A percentile compares a stretch with the other conserved stretches of the same genome.
phyloP scores from a whole-genome alignment of 2,329 filamentous ascomycete genomes.

The Diaporthe ampelina region DNA sequence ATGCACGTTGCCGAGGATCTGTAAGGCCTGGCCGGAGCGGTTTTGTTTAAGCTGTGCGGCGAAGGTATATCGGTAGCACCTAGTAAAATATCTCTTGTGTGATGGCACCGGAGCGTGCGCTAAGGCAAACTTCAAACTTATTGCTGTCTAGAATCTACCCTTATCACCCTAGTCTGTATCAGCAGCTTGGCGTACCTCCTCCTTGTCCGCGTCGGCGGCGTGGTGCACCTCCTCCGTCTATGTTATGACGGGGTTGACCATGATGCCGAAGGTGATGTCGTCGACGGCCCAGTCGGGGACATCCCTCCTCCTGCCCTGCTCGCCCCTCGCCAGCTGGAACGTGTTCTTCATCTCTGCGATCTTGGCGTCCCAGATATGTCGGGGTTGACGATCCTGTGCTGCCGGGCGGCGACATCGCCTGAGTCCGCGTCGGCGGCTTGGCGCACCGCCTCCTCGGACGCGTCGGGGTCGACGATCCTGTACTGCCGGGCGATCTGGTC shows the following conservation, averaged over 20 bases:
- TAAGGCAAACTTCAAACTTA: conserved; percentile 60
- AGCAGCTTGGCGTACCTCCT: no score
- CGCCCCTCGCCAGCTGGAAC: conserved; percentile 66
- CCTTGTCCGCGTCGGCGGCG: no score
- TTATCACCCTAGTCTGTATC: no score
- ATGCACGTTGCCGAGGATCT: conserved; percentile 82
- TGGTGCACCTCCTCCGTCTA: no score
- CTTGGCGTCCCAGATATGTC: conserved; percentile 63
- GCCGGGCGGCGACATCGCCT: no score
- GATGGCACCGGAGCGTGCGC: no score
- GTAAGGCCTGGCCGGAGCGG: conserved; percentile 79
- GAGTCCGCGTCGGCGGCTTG: conserved; percentile 79
- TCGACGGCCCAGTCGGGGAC: conserved; percentile 85
- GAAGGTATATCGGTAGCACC: background rate
- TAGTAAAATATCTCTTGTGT: background rate
- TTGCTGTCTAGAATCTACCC: conserved; percentile 85
- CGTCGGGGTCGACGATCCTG: conserved; percentile 84
- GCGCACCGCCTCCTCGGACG: conserved; percentile 79
- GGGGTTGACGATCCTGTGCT: no score
- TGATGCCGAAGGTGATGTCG: conserved; percentile 80
- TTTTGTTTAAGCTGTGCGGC: conserved; percentile 78
- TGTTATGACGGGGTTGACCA: conserved; percentile 81
- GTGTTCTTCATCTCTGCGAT: conserved; percentile 58
- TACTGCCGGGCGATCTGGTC: conserved; percentile 87
- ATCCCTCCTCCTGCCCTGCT: conserved; percentile 63